Base-by-base conservation (phyloP, 176 grass and related monocot genomes). In the Avena atlantica region DNA sequence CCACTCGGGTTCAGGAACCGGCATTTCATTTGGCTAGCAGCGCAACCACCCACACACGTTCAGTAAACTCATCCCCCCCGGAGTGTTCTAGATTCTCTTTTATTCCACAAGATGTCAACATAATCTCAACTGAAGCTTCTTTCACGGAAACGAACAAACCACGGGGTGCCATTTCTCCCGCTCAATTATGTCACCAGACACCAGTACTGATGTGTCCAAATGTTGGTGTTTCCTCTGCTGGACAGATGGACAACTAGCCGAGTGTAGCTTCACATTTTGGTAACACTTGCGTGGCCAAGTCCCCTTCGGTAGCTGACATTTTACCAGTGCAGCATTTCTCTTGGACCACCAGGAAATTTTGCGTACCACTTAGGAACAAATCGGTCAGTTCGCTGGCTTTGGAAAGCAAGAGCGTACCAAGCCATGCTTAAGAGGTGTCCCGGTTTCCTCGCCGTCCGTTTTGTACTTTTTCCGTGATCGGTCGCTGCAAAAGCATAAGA, bases 211-310 rank as follows among this genome's bases (percentile, higher is more conserved):
- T 42, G 83, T 19, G 40, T 59, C 62, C 20, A 49, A 40, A 37
- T 62, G 34, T 53, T 76, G 78, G 53, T 67, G 58, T 52, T 82
- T 65, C 9, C 82, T 20, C 42, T 55, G 24, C 72, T 23, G 0
- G 45, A 48, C 45, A 10, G 45, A 48, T 48, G 45, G 47, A 20
- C 19, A 20, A 67, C 17, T 76, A 21, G 75, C 80, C 80, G 20
- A 50, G 27, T 15, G 58, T 75, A 76, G 50, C 81, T 76, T 87
- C 81, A 68, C 31, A 50, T 36, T 27, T 49, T 74, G 75, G 85
- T 68, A 37, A 5, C 0, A 12, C 19, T 34, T 5, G 1, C 53
- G n/a, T 80, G 21, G 5, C 36, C 77, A 65, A 48, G 53, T 89
- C 69, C 9, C 36, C 52, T 34, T 84, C 78, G 21, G 57, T 40